phyloP scores from a whole-genome alignment of 2,329 filamentous ascomycete species.

The Leptographium galeiforme region DNA sequence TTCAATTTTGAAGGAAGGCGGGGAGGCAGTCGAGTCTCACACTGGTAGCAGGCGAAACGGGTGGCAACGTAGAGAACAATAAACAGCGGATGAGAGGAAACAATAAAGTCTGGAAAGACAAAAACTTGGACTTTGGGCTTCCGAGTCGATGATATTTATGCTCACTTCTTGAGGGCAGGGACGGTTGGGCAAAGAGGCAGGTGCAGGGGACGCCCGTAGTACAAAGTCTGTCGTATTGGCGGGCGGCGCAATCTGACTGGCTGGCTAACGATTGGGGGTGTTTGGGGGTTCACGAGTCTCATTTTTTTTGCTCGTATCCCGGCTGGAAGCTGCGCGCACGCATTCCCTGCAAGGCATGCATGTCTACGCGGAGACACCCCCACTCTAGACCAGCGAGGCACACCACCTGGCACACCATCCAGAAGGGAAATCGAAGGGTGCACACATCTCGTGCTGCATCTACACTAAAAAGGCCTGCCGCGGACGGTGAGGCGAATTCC shows the following conservation, averaged over 20 bases:
- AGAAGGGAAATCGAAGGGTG: background rate
- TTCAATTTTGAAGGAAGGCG: no score
- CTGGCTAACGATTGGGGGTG: background rate
- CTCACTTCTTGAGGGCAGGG: background rate
- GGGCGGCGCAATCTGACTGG: background rate
- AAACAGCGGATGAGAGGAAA: no score
- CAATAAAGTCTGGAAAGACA: no score
- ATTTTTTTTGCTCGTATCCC: background rate
- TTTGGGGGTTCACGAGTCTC: background rate
- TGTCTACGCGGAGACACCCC: background rate
- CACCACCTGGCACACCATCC: background rate
- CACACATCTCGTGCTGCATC: background rate
- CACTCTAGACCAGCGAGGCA: background rate
- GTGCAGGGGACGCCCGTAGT: background rate
- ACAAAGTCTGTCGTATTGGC: background rate
- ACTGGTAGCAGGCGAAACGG: no score
- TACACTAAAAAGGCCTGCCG: background rate
- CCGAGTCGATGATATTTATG: background rate
- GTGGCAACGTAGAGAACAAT: no score
- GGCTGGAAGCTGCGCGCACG: background rate
- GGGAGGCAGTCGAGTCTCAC: no score
- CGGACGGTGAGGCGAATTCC: no score
- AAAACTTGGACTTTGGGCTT: no score
- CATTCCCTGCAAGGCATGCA: background rate
- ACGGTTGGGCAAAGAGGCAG: background rate